These are phyloP conservation scores for Poa pratensis DNA, from an alignment of 176 grass and related monocot species.

Conservation along the genomic window DNA sequence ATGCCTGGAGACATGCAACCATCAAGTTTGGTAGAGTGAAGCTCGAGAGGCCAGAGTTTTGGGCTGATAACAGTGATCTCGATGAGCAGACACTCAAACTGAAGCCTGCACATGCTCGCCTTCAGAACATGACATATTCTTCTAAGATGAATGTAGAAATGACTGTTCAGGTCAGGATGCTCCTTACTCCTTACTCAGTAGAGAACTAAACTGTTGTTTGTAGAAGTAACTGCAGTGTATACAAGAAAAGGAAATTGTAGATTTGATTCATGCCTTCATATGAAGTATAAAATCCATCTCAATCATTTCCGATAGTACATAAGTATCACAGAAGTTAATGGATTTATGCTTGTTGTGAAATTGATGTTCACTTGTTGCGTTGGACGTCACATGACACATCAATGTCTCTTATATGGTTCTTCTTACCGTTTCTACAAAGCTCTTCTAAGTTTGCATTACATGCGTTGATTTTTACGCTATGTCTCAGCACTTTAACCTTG, in stretches of 20 bases:
- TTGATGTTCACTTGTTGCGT: constrained; percentile 31
- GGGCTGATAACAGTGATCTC: constrained; percentile 43
- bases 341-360: not conserved
- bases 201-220: not conserved
- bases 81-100: constrained; percentile 53
- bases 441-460: constrained; percentile 17
- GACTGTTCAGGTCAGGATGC: constrained; percentile 66
- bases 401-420: not conserved
- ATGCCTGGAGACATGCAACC: constrained; percentile 59
- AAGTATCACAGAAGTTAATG: constrained; percentile 13
- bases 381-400: constrained; percentile 5
- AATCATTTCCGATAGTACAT: not conserved
- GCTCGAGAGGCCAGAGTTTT: constrained; percentile 55
- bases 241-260: not conserved
- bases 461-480: not conserved
- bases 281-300: not conserved
- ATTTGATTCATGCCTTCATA: not conserved
- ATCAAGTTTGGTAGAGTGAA: constrained; percentile 72
- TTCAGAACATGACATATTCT: constrained; percentile 91
- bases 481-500: constrained; percentile 13
- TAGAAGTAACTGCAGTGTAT: not conserved
- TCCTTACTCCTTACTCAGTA: not conserved
- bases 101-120: constrained; percentile 73
- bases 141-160: constrained; percentile 60
- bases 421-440: constrained; percentile 25